These are phyloP conservation scores for Pisolithus albus DNA, from an alignment of 768 basidiomycete genomes.

Conservation along the genomic window DNA sequence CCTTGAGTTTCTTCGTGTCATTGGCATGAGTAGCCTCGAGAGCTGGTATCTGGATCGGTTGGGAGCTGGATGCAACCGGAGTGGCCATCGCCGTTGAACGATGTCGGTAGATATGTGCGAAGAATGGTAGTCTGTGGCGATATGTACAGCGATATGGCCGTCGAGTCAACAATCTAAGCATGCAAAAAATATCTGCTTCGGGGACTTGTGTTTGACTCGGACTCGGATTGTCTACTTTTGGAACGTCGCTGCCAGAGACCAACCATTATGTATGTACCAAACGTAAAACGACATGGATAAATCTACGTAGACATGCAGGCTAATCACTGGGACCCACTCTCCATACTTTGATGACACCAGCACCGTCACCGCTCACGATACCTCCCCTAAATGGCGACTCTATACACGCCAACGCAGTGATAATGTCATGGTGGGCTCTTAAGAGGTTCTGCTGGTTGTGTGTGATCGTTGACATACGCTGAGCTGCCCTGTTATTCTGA, in stretches of 20 bases:
- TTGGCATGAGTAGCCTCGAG: constrained; percentile 38
- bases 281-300: not conserved
- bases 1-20: constrained; percentile 38
- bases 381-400: constrained; percentile 92
- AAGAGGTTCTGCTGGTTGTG: constrained; percentile 80
- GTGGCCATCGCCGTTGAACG: constrained; percentile 44
- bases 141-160: constrained; percentile 21
- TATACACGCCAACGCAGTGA: constrained; percentile 79
- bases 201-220: too few relatives aligned
- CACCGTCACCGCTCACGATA: constrained; percentile 85
- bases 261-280: too few relatives aligned
- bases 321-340: constrained; percentile 52
- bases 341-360: constrained; percentile 90
- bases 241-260: too few relatives aligned
- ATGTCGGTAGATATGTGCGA: constrained; percentile 8
- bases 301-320: constrained; percentile 7
- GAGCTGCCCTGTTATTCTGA: constrained; percentile 60
- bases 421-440: constrained; percentile 83
- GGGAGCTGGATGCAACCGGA: constrained; percentile 48
- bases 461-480: constrained; percentile 71
- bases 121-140: constrained; percentile 6
- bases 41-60: constrained; percentile 41
- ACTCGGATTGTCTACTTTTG: too few relatives aligned
- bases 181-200: constrained; percentile 9
- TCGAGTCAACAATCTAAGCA: constrained; percentile 31